A percentile compares a stretch with the other conserved stretches of the same genome.
phyloP scores from a whole-genome alignment of 108 stramenopile genomes.

The Nitzschia sp. region DNA sequence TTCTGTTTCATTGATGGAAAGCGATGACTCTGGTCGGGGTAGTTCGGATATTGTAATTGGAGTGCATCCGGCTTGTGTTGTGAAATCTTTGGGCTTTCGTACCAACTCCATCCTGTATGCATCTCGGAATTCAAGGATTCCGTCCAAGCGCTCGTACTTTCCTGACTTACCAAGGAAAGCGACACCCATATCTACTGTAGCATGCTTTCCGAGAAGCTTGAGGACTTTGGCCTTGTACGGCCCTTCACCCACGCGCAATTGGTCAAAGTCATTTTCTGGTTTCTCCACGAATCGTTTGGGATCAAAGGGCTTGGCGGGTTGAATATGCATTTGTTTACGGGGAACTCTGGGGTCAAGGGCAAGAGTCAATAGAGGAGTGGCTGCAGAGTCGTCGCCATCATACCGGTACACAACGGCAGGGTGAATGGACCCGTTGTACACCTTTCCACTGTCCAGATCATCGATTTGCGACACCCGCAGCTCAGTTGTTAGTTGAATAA shows the following conservation, averaged over 20 bases:
- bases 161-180: slow-evolving; percentile 47
- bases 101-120: no score
- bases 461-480: slow-evolving; percentile 61
- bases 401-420: slow-evolving; percentile 66
- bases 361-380: slow-evolving; percentile 63
- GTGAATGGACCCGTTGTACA: slow-evolving; percentile 58
- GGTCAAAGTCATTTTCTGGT: slow-evolving; percentile 24
- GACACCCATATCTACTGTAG: slow-evolving; percentile 74
- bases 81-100: no score
- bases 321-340: slow-evolving; percentile 25
- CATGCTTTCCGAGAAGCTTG: slow-evolving; percentile 58
- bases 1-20: no score
- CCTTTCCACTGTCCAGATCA: slow-evolving; percentile 51
- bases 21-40: no score
- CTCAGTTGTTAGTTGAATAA: slow-evolving; percentile 67
- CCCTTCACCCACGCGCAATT: slow-evolving; percentile 68
- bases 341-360: slow-evolving; percentile 50
- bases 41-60: no score
- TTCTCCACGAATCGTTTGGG: slow-evolving; percentile 35
- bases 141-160: slow-evolving; percentile 8
- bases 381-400: slow-evolving; percentile 55
- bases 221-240: slow-evolving; percentile 68
- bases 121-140: no score
- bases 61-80: no score
- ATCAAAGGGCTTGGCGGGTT: slow-evolving; percentile 35